Evolutionary conservation across 176 grass and related monocot species (phyloP).

Genomic region (Carex parvula): DNA sequence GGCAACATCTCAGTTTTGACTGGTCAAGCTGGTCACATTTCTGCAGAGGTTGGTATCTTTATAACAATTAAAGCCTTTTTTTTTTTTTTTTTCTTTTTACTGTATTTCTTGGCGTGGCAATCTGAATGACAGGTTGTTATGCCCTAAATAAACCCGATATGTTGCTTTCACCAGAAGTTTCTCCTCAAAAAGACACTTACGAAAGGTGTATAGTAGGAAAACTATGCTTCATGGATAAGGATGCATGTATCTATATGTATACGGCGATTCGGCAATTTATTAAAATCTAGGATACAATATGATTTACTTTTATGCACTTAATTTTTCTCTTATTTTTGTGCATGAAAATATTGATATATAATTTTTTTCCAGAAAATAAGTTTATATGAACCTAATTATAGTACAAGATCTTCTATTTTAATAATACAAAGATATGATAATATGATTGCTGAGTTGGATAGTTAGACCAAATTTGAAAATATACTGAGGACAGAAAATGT

Average conservation of each 20-base stretch:
- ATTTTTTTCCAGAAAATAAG: background rate
- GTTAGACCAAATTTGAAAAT: background rate
- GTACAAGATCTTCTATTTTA: background rate
- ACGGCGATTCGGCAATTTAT: background rate
- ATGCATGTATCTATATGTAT: background rate
- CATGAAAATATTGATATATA: background rate
- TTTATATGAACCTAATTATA: no score
- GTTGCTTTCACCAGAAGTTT: constrained; percentile 7
- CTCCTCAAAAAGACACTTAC: background rate
- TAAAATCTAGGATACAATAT: background rate
- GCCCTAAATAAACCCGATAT: background rate
- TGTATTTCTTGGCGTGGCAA: background rate
- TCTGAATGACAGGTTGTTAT: background rate
- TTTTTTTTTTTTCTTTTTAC: background rate
- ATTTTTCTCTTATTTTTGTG: constrained; percentile 17
- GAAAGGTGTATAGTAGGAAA: background rate
- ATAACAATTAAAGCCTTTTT: background rate
- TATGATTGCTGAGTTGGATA: background rate
- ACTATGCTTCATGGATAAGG: background rate
- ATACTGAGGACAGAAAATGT: background rate
- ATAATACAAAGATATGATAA: background rate
- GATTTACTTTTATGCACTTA: background rate
- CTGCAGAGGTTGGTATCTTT: constrained; percentile 65
- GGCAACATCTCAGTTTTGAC: constrained; percentile 53
- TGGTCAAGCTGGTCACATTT: constrained; percentile 51